Conservation (phyloP, 768 basidiomycete genomes). For the Tulasnella sp. region DNA sequence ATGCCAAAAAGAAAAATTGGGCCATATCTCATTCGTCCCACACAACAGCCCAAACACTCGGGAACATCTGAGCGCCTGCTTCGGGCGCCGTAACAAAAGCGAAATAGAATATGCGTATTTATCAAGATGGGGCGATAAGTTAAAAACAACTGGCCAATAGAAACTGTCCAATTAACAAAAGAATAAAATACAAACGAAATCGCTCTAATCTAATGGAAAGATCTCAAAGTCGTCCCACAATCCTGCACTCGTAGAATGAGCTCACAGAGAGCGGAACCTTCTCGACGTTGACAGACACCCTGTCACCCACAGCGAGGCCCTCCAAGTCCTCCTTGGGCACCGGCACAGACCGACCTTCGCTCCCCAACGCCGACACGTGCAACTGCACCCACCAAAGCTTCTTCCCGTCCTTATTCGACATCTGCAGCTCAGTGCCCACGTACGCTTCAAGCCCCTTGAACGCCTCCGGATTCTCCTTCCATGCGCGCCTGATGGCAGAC, state of each 20-base stretch:
- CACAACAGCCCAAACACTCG: neutral
- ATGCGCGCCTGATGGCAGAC: conserved; percentile 30
- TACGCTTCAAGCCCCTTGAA: neutral
- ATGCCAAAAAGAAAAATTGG: neutral
- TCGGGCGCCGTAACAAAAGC: neutral
- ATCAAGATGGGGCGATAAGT: neutral
- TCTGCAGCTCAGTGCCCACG: neutral
- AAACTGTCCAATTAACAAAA: neutral
- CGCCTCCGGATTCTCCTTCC: conserved; percentile 16
- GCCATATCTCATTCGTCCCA: neutral
- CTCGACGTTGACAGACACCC: neutral
- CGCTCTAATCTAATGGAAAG: neutral
- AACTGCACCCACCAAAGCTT: neutral
- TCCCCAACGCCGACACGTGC: neutral
- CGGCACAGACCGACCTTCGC: neutral
- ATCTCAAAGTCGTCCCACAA: neutral
- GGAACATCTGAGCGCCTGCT: too few species aligned
- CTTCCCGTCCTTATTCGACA: neutral
- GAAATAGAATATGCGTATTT: too few species aligned
- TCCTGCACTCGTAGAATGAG: neutral
- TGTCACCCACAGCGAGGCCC: neutral
- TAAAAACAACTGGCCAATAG: too few species aligned
- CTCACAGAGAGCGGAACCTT: neutral
- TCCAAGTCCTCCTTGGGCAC: neutral
- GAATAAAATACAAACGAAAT: neutral